phyloP scores from a whole-genome alignment of 108 stramenopile genomes.

The Cyclostephanos tholiformis region DNA sequence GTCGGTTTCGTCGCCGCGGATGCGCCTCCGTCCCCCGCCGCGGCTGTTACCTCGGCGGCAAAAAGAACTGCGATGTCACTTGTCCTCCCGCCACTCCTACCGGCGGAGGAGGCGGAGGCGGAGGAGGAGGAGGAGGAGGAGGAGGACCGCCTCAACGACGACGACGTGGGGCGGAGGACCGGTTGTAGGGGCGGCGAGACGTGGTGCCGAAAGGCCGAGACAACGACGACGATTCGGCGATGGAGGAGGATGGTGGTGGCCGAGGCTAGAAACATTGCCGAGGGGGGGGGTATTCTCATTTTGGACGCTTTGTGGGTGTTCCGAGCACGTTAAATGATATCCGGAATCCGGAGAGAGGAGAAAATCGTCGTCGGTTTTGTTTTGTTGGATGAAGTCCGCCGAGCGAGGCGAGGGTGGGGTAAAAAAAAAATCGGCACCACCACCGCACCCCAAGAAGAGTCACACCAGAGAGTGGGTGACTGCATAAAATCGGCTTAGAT shows the following conservation, averaged over 20 bases:
- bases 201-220: conserved; percentile 30
- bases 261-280: conserved; percentile 23
- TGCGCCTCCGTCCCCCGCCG: neutral
- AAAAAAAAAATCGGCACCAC: too few relatives aligned
- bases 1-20: conserved; percentile 2
- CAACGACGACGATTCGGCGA: neutral
- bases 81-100: too few relatives aligned
- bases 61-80: neutral
- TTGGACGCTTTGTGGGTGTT: neutral
- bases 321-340: too few relatives aligned
- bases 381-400: too few relatives aligned
- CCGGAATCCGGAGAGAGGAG: too few relatives aligned
- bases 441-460: too few relatives aligned
- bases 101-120: too few relatives aligned
- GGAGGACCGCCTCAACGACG: neutral
- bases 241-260: conserved; percentile 12
- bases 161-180: neutral
- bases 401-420: too few relatives aligned
- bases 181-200: neutral
- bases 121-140: neutral
- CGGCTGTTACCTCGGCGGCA: neutral
- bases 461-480: too few relatives aligned
- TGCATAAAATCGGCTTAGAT: too few relatives aligned
- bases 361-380: too few relatives aligned
- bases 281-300: conserved; percentile 26